These are phyloP conservation scores for Eucalyptus regnans DNA, from an alignment of 345 rosid genomes.

Conservation along the genomic window DNA sequence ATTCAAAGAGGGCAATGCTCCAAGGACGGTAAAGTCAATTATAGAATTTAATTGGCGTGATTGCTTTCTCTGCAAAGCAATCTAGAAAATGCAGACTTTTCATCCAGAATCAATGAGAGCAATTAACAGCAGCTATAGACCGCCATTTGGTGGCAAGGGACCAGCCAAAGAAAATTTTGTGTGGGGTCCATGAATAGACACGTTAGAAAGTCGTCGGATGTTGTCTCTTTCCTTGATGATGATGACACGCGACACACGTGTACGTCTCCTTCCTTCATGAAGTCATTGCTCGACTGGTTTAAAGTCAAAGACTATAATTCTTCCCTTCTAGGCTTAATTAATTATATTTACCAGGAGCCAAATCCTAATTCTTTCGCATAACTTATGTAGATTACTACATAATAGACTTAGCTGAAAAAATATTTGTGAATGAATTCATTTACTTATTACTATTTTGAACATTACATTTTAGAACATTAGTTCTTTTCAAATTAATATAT, in stretches of 20 bases:
- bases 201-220: background rate
- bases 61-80: background rate
- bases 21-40: background rate
- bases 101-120: background rate
- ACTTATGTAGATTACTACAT: background rate
- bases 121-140: background rate
- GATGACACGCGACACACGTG: background rate
- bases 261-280: background rate
- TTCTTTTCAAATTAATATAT: background rate
- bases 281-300: background rate
- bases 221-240: background rate
- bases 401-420: background rate
- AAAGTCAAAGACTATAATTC: background rate
- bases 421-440: background rate
- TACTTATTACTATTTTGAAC: background rate
- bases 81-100: background rate
- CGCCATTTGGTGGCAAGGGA: background rate
- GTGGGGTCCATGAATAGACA: background rate
- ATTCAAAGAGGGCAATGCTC: background rate
- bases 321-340: background rate
- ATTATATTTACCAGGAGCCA: background rate
- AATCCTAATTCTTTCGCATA: background rate
- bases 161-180: background rate
- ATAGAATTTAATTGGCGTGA: background rate
- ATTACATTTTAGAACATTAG: background rate